Percentiles rank a stretch among this genome's conserved stretches.
Conservation (phyloP, 805 yeast genomes). For the Spathaspora sp. region DNA sequence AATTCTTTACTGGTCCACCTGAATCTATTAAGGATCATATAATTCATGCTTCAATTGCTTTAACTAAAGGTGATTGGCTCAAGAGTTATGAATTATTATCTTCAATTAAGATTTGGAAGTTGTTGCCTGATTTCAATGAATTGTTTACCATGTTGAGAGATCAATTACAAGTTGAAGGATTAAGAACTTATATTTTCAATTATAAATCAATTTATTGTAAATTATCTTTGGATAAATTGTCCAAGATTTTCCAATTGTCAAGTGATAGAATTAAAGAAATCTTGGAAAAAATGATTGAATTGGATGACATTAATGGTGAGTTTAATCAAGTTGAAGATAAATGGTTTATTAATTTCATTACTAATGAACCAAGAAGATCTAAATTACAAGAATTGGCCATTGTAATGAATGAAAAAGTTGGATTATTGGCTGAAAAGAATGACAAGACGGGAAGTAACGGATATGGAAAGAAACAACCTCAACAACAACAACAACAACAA, state of each 20-base stretch:
- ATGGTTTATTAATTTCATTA: conserved; percentile 55
- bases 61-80: conserved; percentile 89
- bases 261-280: conserved; percentile 55
- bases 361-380: conserved; percentile 74
- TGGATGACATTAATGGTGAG: conserved; percentile 73
- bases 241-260: conserved; percentile 62
- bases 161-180: conserved; percentile 84
- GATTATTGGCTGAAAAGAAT: conserved; percentile 75
- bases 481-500: conserved; percentile 36
- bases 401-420: conserved; percentile 76
- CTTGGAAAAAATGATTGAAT: conserved; percentile 70
- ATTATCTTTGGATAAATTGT: conserved; percentile 63
- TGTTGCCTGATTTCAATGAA: conserved; percentile 65
- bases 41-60: conserved; percentile 85
- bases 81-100: conserved; percentile 67
- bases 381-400: conserved; percentile 86
- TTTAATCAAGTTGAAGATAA: conserved; percentile 63
- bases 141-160: conserved; percentile 69
- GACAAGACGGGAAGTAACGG: conserved; percentile 82
- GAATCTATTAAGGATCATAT: conserved; percentile 93
- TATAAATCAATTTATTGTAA: conserved; percentile 75
- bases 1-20: conserved; percentile 95
- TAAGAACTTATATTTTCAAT: conserved; percentile 88
- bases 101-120: conserved; percentile 81
- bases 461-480: conserved; percentile 41